Conservation (phyloP, 352 stramenopile genomes). For the Elongisporangium anandrum region DNA sequence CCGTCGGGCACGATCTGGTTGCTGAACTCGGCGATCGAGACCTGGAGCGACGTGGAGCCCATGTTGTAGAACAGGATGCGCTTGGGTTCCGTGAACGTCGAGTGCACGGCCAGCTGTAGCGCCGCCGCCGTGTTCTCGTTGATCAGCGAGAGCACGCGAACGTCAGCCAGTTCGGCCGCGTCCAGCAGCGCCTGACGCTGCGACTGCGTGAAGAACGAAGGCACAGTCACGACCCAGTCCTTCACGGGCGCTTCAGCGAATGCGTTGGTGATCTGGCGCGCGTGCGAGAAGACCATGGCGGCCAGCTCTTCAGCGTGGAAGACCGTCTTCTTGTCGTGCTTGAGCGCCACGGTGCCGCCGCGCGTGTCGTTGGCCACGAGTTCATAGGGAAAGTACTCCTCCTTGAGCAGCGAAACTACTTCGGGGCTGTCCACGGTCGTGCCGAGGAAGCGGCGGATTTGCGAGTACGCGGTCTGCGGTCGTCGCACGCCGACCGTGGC, state of each 20-base stretch:
- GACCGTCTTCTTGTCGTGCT: slow-evolving; percentile 45
- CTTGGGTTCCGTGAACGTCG: slow-evolving; percentile 84
- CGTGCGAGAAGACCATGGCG: slow-evolving; percentile 95
- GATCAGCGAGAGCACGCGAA: slow-evolving; percentile 96
- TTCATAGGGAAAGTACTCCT: slow-evolving; percentile 77
- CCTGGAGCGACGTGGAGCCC: slow-evolving; percentile 90
- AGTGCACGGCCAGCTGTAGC: slow-evolving; percentile 94
- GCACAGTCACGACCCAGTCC: slow-evolving; percentile 96
- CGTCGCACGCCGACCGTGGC: slow-evolving; percentile 89
- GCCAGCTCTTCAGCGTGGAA: slow-evolving; percentile 95
- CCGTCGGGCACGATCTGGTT: slow-evolving; percentile 80
- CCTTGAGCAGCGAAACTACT: slow-evolving; percentile 45
- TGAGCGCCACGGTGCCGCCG: slow-evolving; percentile 53
- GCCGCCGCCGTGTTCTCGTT: slow-evolving; percentile 98
- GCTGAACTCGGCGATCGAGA: slow-evolving; percentile 84
- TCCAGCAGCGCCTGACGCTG: slow-evolving; percentile 94
- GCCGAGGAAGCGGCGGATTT: slow-evolving; percentile 90
- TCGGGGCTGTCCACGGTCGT: slow-evolving; percentile 72
- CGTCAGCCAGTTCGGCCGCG: slow-evolving; percentile 91
- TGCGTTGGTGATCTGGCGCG: slow-evolving; percentile 72
- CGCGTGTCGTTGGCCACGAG: slow-evolving; percentile 81
- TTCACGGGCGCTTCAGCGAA: slow-evolving; percentile 71
- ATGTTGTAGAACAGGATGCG: slow-evolving; percentile 98
- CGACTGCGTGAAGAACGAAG: slow-evolving; percentile 93
- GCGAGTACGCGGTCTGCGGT: slow-evolving; percentile 86